These are phyloP conservation scores for Paraconiothyrium brasiliense DNA, from an alignment of 2,329 filamentous ascomycete genomes.

Conservation along the genomic window DNA sequence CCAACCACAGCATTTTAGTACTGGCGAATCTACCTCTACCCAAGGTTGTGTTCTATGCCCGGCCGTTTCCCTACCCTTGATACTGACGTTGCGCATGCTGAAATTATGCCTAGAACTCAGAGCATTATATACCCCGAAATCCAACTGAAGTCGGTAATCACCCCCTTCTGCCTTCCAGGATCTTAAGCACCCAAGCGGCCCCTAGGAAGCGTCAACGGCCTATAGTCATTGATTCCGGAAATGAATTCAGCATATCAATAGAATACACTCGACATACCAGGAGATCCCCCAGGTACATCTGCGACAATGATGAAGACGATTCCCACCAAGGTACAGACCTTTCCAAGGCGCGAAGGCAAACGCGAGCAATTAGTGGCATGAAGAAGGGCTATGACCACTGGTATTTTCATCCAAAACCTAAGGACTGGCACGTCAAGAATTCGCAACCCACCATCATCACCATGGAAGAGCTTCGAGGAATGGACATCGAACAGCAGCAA, in stretches of 20 bases:
- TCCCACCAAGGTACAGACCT: not conserved
- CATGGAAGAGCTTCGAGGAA: not conserved
- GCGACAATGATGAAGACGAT: not conserved
- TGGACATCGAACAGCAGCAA: not conserved
- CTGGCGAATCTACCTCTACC: not conserved
- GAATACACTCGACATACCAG: not conserved
- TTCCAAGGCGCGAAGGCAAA: not conserved
- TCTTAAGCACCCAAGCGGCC: not conserved
- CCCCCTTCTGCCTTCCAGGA: not conserved
- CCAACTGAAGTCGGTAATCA: not conserved
- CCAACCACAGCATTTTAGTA: too few species aligned
- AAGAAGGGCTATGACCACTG: not conserved
- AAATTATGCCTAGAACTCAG: not conserved
- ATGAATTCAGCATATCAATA: not conserved
- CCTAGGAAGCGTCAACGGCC: not conserved
- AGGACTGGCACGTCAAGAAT: not conserved
- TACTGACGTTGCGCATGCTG: not conserved
- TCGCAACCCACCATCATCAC: not conserved
- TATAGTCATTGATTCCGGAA: not conserved
- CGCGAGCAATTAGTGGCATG: not conserved
- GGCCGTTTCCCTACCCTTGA: not conserved
- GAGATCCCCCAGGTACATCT: not conserved
- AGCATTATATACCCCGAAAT: not conserved
- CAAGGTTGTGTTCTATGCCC: not conserved
- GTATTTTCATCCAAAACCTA: not conserved